A percentile compares a stretch with the other conserved stretches of the same genome.
Evolutionary conservation across 352 stramenopile genomes (phyloP).

Genomic region (Peronospora tabacina): DNA sequence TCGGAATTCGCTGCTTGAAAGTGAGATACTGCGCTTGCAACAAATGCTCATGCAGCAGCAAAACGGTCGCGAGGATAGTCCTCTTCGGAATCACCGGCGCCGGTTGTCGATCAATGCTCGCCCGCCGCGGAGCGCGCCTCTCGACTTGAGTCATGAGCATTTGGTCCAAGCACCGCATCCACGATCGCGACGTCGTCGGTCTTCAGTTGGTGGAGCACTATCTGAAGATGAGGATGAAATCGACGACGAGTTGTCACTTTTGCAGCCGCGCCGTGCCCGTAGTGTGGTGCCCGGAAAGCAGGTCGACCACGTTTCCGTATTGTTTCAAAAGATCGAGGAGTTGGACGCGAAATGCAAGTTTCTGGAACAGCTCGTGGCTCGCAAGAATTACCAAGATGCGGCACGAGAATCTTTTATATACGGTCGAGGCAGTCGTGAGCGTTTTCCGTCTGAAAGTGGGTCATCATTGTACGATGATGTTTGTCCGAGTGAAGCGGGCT

Average conservation of each 20-base stretch:
- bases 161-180: conserved; percentile 7
- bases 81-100: conserved; percentile 14
- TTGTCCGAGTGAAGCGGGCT: conserved; percentile 27
- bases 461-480: conserved; percentile 27
- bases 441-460: conserved; percentile 19
- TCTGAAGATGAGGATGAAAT: conserved; percentile 36
- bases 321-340: conserved; percentile 67
- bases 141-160: conserved; percentile 15
- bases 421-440: conserved; percentile 17
- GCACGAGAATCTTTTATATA: conserved; percentile 27
- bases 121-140: conserved; percentile 22
- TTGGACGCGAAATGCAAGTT: conserved; percentile 77
- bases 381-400: conserved; percentile 40
- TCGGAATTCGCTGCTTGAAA: conserved; percentile 45
- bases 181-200: conserved; percentile 28
- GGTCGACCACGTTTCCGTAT: conserved; percentile 49
- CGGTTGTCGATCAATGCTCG: conserved; percentile 19
- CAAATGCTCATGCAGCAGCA: conserved; percentile 58
- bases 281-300: conserved; percentile 46
- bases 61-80: conserved; percentile 12
- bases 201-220: conserved; percentile 39
- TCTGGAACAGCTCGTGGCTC: conserved; percentile 61
- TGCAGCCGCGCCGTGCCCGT: conserved; percentile 45
- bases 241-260: conserved; percentile 36
- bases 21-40: conserved; percentile 71